Conservation (phyloP, 2,329 filamentous ascomycete species). For the Botrytis medusae region DNA sequence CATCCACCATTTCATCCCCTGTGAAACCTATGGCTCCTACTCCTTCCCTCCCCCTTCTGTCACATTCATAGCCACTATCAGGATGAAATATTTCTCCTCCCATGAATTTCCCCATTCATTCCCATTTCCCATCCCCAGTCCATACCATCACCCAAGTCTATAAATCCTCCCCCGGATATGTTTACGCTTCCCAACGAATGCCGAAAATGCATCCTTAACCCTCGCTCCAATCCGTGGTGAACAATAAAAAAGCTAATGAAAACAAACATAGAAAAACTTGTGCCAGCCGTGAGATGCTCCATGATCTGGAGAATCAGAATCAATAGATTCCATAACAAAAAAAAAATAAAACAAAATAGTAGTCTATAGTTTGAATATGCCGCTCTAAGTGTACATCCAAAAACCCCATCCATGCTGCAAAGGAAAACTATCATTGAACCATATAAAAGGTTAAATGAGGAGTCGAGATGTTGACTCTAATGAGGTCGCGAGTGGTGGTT, state of each 20-base stretch:
- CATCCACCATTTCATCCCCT: background rate
- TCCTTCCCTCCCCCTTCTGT: no score
- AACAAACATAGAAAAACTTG: constrained; percentile 10
- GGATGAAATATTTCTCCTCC: background rate
- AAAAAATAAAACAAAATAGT: constrained; percentile 12
- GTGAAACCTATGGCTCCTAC: background rate
- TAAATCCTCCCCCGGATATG: constrained; percentile 6
- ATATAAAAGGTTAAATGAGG: constrained; percentile 4
- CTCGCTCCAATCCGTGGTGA: background rate
- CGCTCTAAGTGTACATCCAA: constrained; percentile 21
- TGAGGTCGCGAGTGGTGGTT: background rate
- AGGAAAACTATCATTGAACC: constrained; percentile 3
- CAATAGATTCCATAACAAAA: background rate
- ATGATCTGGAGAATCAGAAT: constrained; percentile 11
- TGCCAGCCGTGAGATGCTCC: constrained; percentile 10
- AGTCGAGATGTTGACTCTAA: background rate
- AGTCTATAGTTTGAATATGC: constrained; percentile 21
- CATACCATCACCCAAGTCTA: constrained; percentile 7
- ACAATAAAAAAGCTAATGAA: constrained; percentile 16
- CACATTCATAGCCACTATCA: background rate
- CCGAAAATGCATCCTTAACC: constrained; percentile 10
- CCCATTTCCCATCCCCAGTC: background rate
- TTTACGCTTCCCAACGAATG: constrained; percentile 10
- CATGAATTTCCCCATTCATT: constrained; percentile 1
- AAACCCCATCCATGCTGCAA: constrained; percentile 15